Base-by-base conservation (phyloP, 305 asterid genomes). In the Fraxinus nigra region DNA sequence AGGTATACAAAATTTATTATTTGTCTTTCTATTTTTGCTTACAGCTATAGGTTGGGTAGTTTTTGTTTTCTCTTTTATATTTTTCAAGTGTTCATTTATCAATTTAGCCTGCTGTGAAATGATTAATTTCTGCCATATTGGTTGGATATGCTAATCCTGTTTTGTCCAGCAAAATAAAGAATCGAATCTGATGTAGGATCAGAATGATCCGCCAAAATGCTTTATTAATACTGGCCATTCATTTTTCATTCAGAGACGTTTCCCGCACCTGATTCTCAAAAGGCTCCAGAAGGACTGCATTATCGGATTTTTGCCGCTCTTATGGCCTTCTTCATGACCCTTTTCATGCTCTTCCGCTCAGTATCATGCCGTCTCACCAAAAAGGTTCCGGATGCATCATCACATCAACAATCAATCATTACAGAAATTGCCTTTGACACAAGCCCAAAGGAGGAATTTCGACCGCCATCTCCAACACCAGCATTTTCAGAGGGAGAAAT, bases 381-480 rank as follows among this genome's bases (percentile, higher is more conserved):
- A 87, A 93, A 89, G 80, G 87, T 88, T 77, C 91, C 91, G 3
- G 90, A 86, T 72, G 82, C 89, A 32, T 85, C 92, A 8, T 34
- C 87, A 30, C 89, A 83, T 75, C 80, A 76, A 5, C 87, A 85
- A 48, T 48, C 59, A 48, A 48, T 16, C 59, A 48, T 48, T 48
- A 48, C 7, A 56, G 89, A 85, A 74, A 84, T 75, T n/a, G 74
- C 37, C 32, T 67, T 88, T 63, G 91, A 88, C 67, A 85, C 89
- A 35, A 79, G 77, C 59, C 83, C 91, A 10, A 94, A 92, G 86
- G 97, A 89, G 85, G 97, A 93, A 76, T 87, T 90, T 81, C 89
- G 97, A 11, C 94, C 94, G 16, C 98, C 94, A 85, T 94, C 98
- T 54, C 98, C 97, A 1, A 83, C 92, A 35, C 97, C 93, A 26